A percentile compares a stretch with the other conserved stretches of the same genome.
These are phyloP conservation scores for Phialemonium atrogriseum DNA, from an alignment of 2,329 filamentous ascomycete genomes.

Conservation along the genomic window DNA sequence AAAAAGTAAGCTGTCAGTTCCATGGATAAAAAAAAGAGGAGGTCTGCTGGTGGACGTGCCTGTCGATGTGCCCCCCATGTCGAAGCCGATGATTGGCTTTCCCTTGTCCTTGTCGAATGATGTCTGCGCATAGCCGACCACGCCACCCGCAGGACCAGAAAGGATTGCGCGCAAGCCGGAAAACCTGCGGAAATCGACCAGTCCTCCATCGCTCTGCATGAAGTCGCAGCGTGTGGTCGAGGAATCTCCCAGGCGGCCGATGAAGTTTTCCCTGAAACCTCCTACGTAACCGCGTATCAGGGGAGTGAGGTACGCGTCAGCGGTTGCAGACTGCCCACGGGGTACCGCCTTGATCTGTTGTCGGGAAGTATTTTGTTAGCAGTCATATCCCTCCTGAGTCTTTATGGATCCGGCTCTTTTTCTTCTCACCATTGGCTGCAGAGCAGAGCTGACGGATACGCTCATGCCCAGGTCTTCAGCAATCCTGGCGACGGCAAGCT, in stretches of 20 bases:
- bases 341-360: slow-evolving; percentile 69
- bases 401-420: no score
- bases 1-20: no score
- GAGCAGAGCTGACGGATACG: slow-evolving; percentile 58
- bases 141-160: slow-evolving; percentile 62
- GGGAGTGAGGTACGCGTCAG: slow-evolving; percentile 68
- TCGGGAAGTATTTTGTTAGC: no score
- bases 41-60: slow-evolving; percentile 42
- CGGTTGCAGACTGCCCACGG: slow-evolving; percentile 60
- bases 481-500: slow-evolving; percentile 6
- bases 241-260: slow-evolving; percentile 44
- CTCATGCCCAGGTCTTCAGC: slow-evolving; percentile 41
- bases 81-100: slow-evolving; percentile 64
- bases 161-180: slow-evolving; percentile 46
- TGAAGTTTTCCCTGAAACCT: slow-evolving; percentile 56
- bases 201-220: slow-evolving; percentile 57
- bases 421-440: slow-evolving; percentile 71
- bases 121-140: slow-evolving; percentile 66
- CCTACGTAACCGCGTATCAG: slow-evolving; percentile 63
- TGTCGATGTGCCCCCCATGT: slow-evolving; percentile 40
- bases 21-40: no score
- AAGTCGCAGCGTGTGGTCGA: slow-evolving; percentile 60
- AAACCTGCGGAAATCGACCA: slow-evolving; percentile 12
- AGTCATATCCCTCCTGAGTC: no score
- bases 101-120: slow-evolving; percentile 60